These are phyloP conservation scores for Fusarium sp. DNA, from an alignment of 2,329 filamentous ascomycete species.

Conservation along the genomic window DNA sequence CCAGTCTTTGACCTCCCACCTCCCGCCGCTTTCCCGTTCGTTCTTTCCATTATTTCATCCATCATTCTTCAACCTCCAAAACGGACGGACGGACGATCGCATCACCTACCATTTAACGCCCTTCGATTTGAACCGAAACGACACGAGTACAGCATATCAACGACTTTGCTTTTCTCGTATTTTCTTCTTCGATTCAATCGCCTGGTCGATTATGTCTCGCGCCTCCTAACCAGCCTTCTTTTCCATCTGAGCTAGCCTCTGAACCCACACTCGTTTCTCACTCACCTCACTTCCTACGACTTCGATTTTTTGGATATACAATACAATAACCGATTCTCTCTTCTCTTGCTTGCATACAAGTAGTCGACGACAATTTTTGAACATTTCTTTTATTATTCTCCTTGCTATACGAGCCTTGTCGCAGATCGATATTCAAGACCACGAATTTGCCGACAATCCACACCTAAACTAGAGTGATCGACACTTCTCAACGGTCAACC, in stretches of 20 bases:
- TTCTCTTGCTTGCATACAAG: slow-evolving; percentile 2
- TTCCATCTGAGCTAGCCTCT: slow-evolving; percentile 60
- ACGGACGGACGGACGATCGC: slow-evolving; percentile 33
- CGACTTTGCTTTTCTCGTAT: slow-evolving; percentile 33
- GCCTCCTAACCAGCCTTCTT: slow-evolving; percentile 46
- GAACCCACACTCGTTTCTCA: slow-evolving; percentile 56
- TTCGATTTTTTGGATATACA: slow-evolving; percentile 16
- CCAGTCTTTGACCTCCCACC: slow-evolving; percentile 41
- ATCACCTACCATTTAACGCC: slow-evolving; percentile 28
- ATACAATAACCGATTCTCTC: neutral
- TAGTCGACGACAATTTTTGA: slow-evolving; percentile 7
- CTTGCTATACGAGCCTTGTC: slow-evolving; percentile 13
- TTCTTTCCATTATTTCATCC: slow-evolving; percentile 41
- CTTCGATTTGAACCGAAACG: slow-evolving; percentile 23
- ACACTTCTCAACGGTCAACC: slow-evolving; percentile 22
- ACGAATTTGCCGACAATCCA: slow-evolving; percentile 24
- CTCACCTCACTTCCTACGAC: slow-evolving; percentile 30
- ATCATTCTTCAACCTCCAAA: slow-evolving; percentile 38
- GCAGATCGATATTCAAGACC: slow-evolving; percentile 23
- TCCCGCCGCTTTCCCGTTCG: slow-evolving; percentile 24
- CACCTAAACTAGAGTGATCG: slow-evolving; percentile 39
- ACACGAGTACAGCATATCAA: slow-evolving; percentile 15
- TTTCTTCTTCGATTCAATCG: slow-evolving; percentile 38
- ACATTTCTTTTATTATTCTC: slow-evolving; percentile 5
- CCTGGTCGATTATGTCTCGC: slow-evolving; percentile 52